phyloP scores from a whole-genome alignment of 1,284 basidiomycete genomes.

The Wallemia mellicola region DNA sequence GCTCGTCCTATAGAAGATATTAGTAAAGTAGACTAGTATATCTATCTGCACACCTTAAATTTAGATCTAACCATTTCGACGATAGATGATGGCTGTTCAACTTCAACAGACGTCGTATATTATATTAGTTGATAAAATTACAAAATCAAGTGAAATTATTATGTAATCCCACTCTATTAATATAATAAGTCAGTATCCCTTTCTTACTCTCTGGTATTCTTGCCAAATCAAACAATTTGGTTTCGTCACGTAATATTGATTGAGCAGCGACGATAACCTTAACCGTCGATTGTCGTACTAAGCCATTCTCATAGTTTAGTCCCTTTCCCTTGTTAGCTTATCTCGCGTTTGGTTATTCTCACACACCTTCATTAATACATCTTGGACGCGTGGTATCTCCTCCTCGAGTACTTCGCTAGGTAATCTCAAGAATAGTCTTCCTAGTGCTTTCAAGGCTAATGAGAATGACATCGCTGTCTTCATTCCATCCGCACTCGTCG shows the following conservation, averaged over 20 bases:
- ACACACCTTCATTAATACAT: neutral
- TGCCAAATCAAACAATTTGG: conserved; percentile 39
- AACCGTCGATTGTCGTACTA: conserved; percentile 47
- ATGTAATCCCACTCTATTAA: neutral
- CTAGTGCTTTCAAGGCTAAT: conserved; percentile 45
- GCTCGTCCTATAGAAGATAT: neutral
- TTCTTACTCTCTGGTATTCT: conserved; percentile 55
- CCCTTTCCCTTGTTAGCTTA: conserved; percentile 20
- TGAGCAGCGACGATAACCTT: conserved; percentile 49
- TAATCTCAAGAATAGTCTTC: conserved; percentile 42
- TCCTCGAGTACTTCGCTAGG: conserved; percentile 55
- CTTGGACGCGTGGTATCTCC: conserved; percentile 38
- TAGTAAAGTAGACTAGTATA: neutral
- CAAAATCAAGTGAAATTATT: neutral
- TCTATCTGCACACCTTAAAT: neutral
- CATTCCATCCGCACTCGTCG: conserved; percentile 17
- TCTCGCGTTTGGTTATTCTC: neutral
- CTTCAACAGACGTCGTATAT: neutral
- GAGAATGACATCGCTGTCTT: conserved; percentile 32
- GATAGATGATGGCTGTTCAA: neutral
- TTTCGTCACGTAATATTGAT: conserved; percentile 42
- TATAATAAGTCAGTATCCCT: conserved; percentile 45
- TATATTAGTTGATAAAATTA: neutral
- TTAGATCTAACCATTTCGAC: neutral
- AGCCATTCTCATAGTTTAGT: conserved; percentile 36